These are phyloP conservation scores for Aurinia saxatilis DNA, from an alignment of 345 rosid species.

Conservation along the genomic window DNA sequence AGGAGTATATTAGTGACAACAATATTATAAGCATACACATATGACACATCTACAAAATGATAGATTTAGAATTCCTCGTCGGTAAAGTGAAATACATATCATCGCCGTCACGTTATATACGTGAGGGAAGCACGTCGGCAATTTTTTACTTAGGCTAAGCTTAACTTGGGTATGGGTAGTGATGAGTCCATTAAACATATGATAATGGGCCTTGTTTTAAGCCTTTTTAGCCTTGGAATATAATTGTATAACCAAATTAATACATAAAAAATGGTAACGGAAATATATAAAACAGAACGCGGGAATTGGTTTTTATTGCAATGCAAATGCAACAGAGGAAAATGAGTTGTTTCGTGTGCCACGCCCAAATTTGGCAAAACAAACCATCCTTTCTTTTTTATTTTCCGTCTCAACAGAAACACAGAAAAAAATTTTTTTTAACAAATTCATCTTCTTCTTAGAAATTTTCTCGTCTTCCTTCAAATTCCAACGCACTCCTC, in stretches of 20 bases:
- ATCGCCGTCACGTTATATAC: no score
- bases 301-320: conserved; percentile 10
- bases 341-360: conserved; percentile 24
- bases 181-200: no score
- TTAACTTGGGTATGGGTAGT: no score
- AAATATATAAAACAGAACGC: conserved; percentile 21
- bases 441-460: neutral
- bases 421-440: neutral
- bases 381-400: neutral
- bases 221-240: neutral
- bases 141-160: no score
- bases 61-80: no score
- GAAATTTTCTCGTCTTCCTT: neutral
- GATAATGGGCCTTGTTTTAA: no score
- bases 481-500: neutral
- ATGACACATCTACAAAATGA: no score
- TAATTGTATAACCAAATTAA: no score
- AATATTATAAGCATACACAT: no score
- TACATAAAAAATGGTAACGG: neutral
- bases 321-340: neutral
- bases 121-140: no score
- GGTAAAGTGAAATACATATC: no score
- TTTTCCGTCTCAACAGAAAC: conserved; percentile 1
- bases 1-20: no score
- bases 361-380: conserved; percentile 26